These are phyloP conservation scores for Thuidium tamariscinum DNA, from an alignment of 225 moss, liverwort and hornwort genomes.

Conservation along the genomic window DNA sequence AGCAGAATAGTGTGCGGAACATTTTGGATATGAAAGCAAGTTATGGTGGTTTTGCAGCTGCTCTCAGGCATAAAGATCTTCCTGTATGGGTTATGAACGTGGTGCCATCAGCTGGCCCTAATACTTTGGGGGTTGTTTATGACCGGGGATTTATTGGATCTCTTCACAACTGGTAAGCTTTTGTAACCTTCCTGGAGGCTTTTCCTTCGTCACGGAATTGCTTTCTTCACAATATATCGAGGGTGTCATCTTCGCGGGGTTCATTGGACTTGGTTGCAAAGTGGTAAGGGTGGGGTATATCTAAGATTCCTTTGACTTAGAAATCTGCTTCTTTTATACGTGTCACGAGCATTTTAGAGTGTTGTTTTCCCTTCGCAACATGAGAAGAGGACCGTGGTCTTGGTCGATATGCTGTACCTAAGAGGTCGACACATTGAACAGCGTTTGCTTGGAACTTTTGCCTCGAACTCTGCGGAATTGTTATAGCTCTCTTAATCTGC, in stretches of 20 bases:
- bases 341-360: background rate
- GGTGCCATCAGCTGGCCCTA: conserved; percentile 50
- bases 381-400: background rate
- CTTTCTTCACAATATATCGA: background rate
- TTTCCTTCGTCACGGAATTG: background rate
- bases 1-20: conserved; percentile 62
- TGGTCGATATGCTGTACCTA: background rate
- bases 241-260: background rate
- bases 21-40: conserved; percentile 96
- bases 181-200: background rate
- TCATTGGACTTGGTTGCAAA: background rate
- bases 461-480: background rate
- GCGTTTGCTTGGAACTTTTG: background rate
- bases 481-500: background rate
- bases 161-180: conserved; percentile 78
- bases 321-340: background rate
- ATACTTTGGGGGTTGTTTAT: conserved; percentile 76
- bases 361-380: background rate
- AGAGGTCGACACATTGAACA: background rate
- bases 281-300: background rate
- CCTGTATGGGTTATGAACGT: conserved; percentile 99
- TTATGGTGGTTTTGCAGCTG: conserved; percentile 83
- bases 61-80: conserved; percentile 43
- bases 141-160: conserved; percentile 94
- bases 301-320: background rate